phyloP scores from a whole-genome alignment of 2,329 filamentous ascomycete genomes.

The Colletotrichum graminicola region DNA sequence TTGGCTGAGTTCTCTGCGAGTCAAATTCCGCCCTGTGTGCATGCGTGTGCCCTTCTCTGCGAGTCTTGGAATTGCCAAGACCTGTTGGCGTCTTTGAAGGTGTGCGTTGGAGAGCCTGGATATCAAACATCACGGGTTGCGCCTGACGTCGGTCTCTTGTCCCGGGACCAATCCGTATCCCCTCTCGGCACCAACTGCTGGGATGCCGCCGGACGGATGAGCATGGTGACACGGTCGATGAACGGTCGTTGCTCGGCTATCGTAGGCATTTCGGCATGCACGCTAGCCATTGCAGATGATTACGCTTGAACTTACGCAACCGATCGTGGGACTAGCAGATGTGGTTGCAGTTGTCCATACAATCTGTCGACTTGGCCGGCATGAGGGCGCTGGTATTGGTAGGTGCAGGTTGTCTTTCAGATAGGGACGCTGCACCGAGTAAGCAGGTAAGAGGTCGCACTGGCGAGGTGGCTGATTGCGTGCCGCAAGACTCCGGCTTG shows the following conservation, averaged over 20 bases:
- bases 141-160: conserved; percentile 27
- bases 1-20: conserved; percentile 30
- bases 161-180: not conserved
- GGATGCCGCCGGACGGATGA: conserved; percentile 16
- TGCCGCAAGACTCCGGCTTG: conserved; percentile 21
- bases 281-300: conserved; percentile 13
- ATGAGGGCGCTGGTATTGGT: conserved; percentile 22
- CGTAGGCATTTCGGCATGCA: conserved; percentile 33
- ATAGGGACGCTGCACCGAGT: conserved; percentile 33
- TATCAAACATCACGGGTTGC: conserved; percentile 23
- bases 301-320: conserved; percentile 39
- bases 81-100: not conserved
- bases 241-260: conserved; percentile 30
- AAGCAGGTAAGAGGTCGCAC: conserved; percentile 14
- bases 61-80: conserved; percentile 29
- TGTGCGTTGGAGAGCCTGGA: conserved; percentile 9
- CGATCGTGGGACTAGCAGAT: conserved; percentile 30
- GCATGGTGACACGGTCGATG: conserved; percentile 5
- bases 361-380: conserved; percentile 30
- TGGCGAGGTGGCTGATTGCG: conserved; percentile 8
- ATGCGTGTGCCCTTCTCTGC: conserved; percentile 28
- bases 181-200: conserved; percentile 1
- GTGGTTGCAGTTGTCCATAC: conserved; percentile 29
- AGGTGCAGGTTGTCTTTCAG: conserved; percentile 29
- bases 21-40: conserved; percentile 17